Conservation (phyloP, 192 early-diverging fungal species). For the Piromyces finnis region DNA sequence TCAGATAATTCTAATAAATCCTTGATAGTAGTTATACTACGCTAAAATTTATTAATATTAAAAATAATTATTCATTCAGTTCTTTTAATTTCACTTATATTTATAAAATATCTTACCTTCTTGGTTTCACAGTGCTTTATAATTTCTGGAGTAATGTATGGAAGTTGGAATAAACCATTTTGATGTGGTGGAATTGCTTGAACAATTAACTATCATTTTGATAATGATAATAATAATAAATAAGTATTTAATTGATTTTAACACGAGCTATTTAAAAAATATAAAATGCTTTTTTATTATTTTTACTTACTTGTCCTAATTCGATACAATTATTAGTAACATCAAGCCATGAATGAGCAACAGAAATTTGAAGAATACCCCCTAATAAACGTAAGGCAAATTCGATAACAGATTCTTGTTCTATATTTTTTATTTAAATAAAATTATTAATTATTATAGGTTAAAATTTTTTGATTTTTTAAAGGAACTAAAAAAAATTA, state of each 20-base stretch:
- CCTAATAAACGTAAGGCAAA: slow-evolving; percentile 55
- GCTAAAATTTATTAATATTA: slow-evolving; percentile 4
- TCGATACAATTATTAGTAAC: slow-evolving; percentile 55
- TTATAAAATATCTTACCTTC: slow-evolving; percentile 14
- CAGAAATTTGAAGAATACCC: slow-evolving; percentile 77
- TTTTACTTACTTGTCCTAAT: slow-evolving; percentile 42
- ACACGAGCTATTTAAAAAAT: too few relatives aligned
- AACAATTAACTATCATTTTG: slow-evolving; percentile 35
- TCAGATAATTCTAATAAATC: slow-evolving; percentile 50
- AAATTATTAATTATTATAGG: too few relatives aligned
- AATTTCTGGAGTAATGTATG: slow-evolving; percentile 48
- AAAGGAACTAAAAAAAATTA: background rate
- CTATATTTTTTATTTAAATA: background rate
- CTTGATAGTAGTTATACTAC: slow-evolving; percentile 35
- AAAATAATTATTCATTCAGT: background rate
- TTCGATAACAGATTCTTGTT: slow-evolving; percentile 45
- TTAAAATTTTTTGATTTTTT: background rate
- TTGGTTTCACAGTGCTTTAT: slow-evolving; percentile 42
- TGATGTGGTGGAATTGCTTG: slow-evolving; percentile 72
- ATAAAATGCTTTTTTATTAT: too few relatives aligned
- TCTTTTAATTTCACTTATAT: too few relatives aligned
- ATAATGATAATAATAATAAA: too few relatives aligned
- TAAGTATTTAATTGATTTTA: too few relatives aligned
- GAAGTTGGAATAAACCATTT: slow-evolving; percentile 69
- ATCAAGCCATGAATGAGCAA: slow-evolving; percentile 66